A percentile compares a stretch with the other conserved stretches of the same genome.
Evolutionary conservation across 2,329 filamentous ascomycete genomes (phyloP).

Genomic region (Scolecobasidium constrictum): DNA sequence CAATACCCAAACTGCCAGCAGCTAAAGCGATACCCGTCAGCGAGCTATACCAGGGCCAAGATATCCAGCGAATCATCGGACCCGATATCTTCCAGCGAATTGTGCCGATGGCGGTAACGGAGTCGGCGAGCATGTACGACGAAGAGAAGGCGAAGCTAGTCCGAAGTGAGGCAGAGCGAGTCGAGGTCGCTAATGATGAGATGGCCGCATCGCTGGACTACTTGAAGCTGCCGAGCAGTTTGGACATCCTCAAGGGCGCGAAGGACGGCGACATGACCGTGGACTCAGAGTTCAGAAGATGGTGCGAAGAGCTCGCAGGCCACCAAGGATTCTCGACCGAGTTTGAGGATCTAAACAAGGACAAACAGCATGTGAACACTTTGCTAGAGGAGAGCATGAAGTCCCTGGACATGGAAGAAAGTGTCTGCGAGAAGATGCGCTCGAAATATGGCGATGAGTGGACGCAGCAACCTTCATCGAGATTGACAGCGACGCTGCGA

Average conservation of each 20-base stretch:
- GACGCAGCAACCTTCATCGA: conserved; percentile 91
- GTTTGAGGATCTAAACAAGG: conserved; percentile 66
- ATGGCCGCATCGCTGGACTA: conserved; percentile 95
- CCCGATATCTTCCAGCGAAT: conserved; percentile 96
- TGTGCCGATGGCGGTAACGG: conserved; percentile 88
- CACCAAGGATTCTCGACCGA: conserved; percentile 69
- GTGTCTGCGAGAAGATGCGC: conserved; percentile 97
- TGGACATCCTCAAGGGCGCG: conserved; percentile 86
- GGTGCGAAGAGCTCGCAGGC: conserved; percentile 86
- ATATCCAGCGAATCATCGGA: conserved; percentile 93
- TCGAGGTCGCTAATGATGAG: conserved; percentile 85
- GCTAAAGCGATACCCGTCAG: conserved; percentile 96
- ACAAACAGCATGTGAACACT: conserved; percentile 63
- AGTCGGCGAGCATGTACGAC: conserved; percentile 93
- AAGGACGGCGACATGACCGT: conserved; percentile 81
- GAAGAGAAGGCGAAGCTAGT: conserved; percentile 97
- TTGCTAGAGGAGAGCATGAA: conserved; percentile 73
- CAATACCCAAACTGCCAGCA: conserved; percentile 82
- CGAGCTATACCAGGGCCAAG: conserved; percentile 92
- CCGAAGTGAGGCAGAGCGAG: conserved; percentile 83
- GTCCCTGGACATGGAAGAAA: conserved; percentile 92
- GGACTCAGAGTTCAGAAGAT: conserved; percentile 83
- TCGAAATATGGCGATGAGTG: conserved; percentile 93
- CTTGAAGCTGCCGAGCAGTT: conserved; percentile 73
- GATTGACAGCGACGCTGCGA: conserved; percentile 76